These are phyloP conservation scores for Daldinia vernicosa DNA, from an alignment of 495 filamentous ascomycete genomes.

Conservation along the genomic window DNA sequence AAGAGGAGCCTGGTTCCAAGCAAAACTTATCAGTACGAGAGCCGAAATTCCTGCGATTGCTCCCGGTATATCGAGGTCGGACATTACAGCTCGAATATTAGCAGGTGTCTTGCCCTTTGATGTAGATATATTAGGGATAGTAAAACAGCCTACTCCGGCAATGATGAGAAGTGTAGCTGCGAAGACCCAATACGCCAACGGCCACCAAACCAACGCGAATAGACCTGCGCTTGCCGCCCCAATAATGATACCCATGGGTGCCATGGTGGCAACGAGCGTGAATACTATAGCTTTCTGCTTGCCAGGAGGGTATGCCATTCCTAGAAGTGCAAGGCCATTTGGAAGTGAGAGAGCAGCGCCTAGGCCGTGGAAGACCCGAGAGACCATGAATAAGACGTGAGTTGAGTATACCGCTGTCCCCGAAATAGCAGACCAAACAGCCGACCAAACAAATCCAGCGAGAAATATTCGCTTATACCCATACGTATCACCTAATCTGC, in stretches of 20 bases:
- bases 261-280: constrained; percentile 59
- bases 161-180: constrained; percentile 56
- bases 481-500: constrained; percentile 70
- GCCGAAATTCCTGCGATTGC: constrained; percentile 57
- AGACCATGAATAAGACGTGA: constrained; percentile 55
- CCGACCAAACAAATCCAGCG: constrained; percentile 69
- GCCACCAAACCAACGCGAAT: constrained; percentile 65
- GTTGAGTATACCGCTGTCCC: constrained; percentile 56
- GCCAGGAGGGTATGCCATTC: constrained; percentile 53
- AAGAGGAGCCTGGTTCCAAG: constrained; percentile 65
- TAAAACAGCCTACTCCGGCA: constrained; percentile 52
- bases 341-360: constrained; percentile 62
- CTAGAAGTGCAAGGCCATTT: constrained; percentile 60
- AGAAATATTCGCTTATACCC: constrained; percentile 71
- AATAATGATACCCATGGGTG: constrained; percentile 57
- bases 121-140: constrained; percentile 27
- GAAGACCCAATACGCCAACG: constrained; percentile 68
- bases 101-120: constrained; percentile 35
- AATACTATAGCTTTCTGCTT: constrained; percentile 62
- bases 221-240: constrained; percentile 60
- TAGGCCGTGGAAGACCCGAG: constrained; percentile 61
- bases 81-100: constrained; percentile 43
- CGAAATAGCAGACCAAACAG: constrained; percentile 66
- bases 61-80: constrained; percentile 61
- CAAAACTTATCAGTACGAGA: constrained; percentile 64